These are phyloP conservation scores for Suillus subluteus DNA, from an alignment of 768 basidiomycete species.

Conservation along the genomic window DNA sequence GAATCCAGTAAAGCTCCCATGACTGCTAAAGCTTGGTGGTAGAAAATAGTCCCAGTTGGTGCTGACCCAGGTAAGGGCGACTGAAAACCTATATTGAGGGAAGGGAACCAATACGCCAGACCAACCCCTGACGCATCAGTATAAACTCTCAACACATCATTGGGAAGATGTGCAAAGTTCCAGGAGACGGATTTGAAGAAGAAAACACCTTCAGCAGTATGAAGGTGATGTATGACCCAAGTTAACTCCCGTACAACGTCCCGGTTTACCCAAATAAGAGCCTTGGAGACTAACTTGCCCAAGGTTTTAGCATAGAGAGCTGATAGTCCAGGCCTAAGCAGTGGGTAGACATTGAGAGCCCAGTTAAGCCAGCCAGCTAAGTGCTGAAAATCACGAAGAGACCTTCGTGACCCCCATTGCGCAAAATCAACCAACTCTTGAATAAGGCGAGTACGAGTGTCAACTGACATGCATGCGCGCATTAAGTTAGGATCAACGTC, in stretches of 20 bases:
- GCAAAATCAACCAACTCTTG: not conserved
- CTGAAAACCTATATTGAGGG: too few species aligned
- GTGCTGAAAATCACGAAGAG: too few species aligned
- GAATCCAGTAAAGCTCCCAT: too few species aligned
- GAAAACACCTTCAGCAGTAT: slow-evolving; percentile 22
- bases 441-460: slow-evolving; percentile 23
- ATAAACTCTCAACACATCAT: not conserved
- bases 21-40: slow-evolving; percentile 25
- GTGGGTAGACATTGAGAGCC: too few species aligned
- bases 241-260: too few species aligned
- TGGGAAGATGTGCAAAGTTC: not conserved
- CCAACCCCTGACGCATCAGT: slow-evolving; percentile 29
- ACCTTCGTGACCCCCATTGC: not conserved
- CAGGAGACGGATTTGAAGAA: slow-evolving; percentile 25
- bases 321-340: rapidly evolving
- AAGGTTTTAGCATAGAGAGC: too few species aligned
- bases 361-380: too few species aligned
- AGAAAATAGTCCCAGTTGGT: slow-evolving; percentile 25
- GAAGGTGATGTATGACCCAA: too few species aligned
- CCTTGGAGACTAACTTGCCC: too few species aligned
- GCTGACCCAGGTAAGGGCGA: too few species aligned
- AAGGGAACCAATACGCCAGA: too few species aligned
- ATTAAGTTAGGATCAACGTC: slow-evolving; percentile 33
- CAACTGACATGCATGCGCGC: slow-evolving; percentile 24
- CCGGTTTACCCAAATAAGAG: rapidly evolving